Evolutionary conservation across 1,284 basidiomycete species (phyloP).

Genomic region (Trichosporon sp.): DNA sequence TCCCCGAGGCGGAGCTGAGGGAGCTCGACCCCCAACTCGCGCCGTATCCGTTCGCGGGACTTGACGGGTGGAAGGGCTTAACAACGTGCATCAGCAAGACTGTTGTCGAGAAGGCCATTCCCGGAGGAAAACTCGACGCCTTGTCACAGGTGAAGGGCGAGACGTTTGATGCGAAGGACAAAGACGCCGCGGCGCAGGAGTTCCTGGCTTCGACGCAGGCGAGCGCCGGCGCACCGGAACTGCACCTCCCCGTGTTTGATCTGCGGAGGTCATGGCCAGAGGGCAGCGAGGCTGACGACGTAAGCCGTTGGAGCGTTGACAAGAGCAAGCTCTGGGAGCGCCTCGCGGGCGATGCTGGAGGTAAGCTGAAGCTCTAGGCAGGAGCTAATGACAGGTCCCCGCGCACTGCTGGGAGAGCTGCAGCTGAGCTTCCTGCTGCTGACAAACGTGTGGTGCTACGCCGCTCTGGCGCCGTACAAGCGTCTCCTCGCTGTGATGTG

Average conservation of each 20-base stretch:
- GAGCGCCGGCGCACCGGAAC: neutral
- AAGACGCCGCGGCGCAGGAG: slow-evolving; percentile 12
- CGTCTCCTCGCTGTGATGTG: slow-evolving; percentile 52
- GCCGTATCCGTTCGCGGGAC: slow-evolving; percentile 53
- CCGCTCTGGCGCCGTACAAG: slow-evolving; percentile 55
- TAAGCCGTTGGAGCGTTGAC: slow-evolving; percentile 56
- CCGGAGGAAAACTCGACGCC: slow-evolving; percentile 46
- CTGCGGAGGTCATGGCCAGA: slow-evolving; percentile 56
- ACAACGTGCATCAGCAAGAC: slow-evolving; percentile 39
- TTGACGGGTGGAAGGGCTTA: slow-evolving; percentile 49
- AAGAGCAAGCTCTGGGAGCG: slow-evolving; percentile 56
- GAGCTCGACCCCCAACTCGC: slow-evolving; percentile 55
- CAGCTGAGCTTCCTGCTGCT: slow-evolving; percentile 58
- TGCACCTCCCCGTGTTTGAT: slow-evolving; percentile 53
- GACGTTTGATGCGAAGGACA: slow-evolving; percentile 7
- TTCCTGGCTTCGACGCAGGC: neutral
- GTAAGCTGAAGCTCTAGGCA: slow-evolving; percentile 39
- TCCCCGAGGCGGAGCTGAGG: slow-evolving; percentile 51
- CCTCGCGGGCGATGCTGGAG: slow-evolving; percentile 43
- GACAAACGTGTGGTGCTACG: slow-evolving; percentile 56
- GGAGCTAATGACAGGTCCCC: slow-evolving; percentile 42
- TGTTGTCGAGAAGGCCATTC: slow-evolving; percentile 48
- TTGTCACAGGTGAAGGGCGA: slow-evolving; percentile 44
- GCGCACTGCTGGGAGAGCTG: slow-evolving; percentile 51
- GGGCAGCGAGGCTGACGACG: slow-evolving; percentile 56